Evolutionary conservation across 768 basidiomycete genomes (phyloP), one percentile per base, ranked within the genome.

Genomic region (Collybia sordida): DNA sequence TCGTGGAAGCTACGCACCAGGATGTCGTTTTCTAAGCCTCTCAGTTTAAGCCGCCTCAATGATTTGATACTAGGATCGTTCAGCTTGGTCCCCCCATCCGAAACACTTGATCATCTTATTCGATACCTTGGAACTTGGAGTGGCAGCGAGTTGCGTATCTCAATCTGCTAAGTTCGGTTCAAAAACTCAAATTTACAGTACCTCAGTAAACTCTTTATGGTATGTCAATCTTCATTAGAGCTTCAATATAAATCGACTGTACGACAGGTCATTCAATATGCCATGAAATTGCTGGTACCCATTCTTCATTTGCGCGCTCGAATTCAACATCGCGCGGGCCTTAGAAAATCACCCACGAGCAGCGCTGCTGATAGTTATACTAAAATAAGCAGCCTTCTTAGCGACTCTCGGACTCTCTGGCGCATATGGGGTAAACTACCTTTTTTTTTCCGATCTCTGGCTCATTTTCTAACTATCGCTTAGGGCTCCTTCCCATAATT

Each of bases 51-150:
- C 12, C 77, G 75, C 34, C 54, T 88, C n/a, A 83, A 79, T 52
- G 86, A 91, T 65, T 40, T 69, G 6, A 73, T 86, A 18, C 66
- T 92, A 4, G 90, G 90, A 0, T 74, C 73, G 17, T 90, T 89
- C 61, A 66, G 79, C 23, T 63, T 64, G 25, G 66, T 88, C 8
- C 79, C 79, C 21, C 75, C 82, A 1, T 86, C 86, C 6, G 74
- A 83, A 53, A 81, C 77, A 4, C 64, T 93, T 38, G 77, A 90
- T 59, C 90, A 90, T 65, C 72, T 90, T 7, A 75, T 90, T 34
- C 74, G 88, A 59, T 91, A 82, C 62, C 72, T 93, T 45, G 83
- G 86, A 48, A 89, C 90, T 59, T 92, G 88, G 88, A 86, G 82
- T 64, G 90, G 90, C 22, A 90, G 81, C 80, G 91, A 93, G 90